Base-by-base conservation (phyloP, 495 filamentous ascomycete genomes). In the Hyaloscypha hepaticicola region DNA sequence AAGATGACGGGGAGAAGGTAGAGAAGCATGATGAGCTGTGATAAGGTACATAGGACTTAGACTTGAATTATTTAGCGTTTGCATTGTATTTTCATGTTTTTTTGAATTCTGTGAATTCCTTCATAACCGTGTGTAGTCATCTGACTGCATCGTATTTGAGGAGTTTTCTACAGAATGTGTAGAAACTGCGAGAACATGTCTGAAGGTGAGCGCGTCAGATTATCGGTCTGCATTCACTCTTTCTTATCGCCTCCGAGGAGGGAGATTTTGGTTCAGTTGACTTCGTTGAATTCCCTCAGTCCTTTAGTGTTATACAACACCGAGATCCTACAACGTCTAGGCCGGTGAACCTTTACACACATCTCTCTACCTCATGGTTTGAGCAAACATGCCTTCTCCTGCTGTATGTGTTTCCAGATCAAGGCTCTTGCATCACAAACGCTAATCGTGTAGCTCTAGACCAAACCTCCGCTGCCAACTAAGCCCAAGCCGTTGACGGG, bases 21-120 rank as follows among this genome's bases (percentile, higher is more conserved):
- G n/a, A 60, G 24, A 65, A 59, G 48, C 65, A 67, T 28, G 65
- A 67, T 31, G 65, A 67, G 60, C 55, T 67, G 21, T 67, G 31
- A 45, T 9, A 16, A 16, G 38, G 38, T 45, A 45, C 11, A 11
- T 45, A 45, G 38, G 6, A 45, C n/a, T n/a, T 45, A 45, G 38
- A 45, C 19, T 45, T 45, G 38, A 16, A 45, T 9, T 45, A 45
- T 45, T 45, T 45, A 45, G 38, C 38, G 38, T 19, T 45, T 45
- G 38, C 1, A 45, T 45, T 45, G 12, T 41, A 45, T 45, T 19
- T 19, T 45, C 38, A 45, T 16, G 4, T 4, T 45, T 16, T 45
- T 45, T 45, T 16, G 38, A 45, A 16, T 45, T 45, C 14, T 45
- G 38, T 45, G 6, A 45, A 45, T 19, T 16, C 4, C 38, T 11